Conservation (phyloP, 805 yeast genomes). For the Saccharomyces eubayanus region DNA sequence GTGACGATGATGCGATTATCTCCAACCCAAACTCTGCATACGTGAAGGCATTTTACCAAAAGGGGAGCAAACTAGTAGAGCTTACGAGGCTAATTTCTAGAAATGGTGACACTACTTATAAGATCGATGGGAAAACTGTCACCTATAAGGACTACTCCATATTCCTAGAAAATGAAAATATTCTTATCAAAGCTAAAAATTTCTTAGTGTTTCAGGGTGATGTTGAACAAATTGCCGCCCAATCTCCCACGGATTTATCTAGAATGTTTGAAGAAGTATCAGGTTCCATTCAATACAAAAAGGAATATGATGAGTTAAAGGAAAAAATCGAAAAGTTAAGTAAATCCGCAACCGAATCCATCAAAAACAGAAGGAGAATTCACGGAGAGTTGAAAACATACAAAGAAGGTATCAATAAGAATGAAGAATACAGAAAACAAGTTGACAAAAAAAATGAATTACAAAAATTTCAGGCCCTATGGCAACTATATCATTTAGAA, state of each 20-base stretch:
- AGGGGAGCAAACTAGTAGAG: slow-evolving; percentile 42
- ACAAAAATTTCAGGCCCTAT: slow-evolving; percentile 45
- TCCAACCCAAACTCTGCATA: slow-evolving; percentile 43
- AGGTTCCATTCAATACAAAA: slow-evolving; percentile 62
- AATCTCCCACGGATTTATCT: slow-evolving; percentile 68
- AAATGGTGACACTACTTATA: slow-evolving; percentile 59
- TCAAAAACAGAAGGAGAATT: slow-evolving; percentile 59
- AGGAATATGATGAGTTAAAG: slow-evolving; percentile 57
- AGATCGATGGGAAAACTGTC: slow-evolving; percentile 51
- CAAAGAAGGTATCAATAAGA: slow-evolving; percentile 65
- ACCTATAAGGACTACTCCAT: slow-evolving; percentile 57
- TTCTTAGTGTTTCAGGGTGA: slow-evolving; percentile 95
- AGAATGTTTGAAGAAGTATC: slow-evolving; percentile 71
- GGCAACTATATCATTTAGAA: slow-evolving; percentile 59
- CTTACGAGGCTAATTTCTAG: slow-evolving; percentile 55
- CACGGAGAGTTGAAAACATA: slow-evolving; percentile 72
- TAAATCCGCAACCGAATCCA: slow-evolving; percentile 52
- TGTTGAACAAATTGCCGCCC: slow-evolving; percentile 86
- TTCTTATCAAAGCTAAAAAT: slow-evolving; percentile 80
- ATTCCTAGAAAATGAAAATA: slow-evolving; percentile 66
- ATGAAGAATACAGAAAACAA: slow-evolving; percentile 54
- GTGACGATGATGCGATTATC: slow-evolving; percentile 11
- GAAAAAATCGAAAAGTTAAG: slow-evolving; percentile 60
- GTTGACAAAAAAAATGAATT: slow-evolving; percentile 40
- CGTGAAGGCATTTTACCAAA: slow-evolving; percentile 71